Conservation (phyloP, 495 filamentous ascomycete genomes). For the Geoglossum glabrum region DNA sequence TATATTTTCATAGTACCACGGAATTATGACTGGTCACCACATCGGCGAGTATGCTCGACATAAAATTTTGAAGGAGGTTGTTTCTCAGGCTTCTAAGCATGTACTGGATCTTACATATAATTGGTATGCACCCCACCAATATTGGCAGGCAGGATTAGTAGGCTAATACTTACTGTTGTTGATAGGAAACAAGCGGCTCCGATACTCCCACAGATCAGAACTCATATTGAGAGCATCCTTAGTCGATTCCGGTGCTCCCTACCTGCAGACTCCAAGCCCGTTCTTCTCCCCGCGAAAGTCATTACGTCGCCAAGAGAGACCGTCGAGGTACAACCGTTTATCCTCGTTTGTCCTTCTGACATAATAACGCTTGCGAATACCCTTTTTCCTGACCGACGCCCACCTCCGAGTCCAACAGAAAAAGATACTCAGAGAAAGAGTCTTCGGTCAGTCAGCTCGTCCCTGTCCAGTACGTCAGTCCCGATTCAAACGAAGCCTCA, state of each 20-base stretch:
- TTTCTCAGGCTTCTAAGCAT: conserved; percentile 52
- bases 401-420: conserved; percentile 25
- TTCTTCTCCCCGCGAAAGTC: conserved; percentile 43
- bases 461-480: conserved; percentile 39
- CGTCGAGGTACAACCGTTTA: conserved; percentile 47
- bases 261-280: conserved; percentile 30
- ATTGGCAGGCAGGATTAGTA: neutral
- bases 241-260: conserved; percentile 37
- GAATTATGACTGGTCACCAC: conserved; percentile 76
- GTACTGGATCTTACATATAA: conserved; percentile 39
- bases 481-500: conserved; percentile 13
- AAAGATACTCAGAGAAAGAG: conserved; percentile 27
- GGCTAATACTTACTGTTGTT: conserved; percentile 6
- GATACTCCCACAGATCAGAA: conserved; percentile 43
- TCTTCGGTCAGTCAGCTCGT: conserved; percentile 43
- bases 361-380: conserved; percentile 48
- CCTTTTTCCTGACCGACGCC: conserved; percentile 44
- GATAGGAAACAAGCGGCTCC: conserved; percentile 37
- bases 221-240: conserved; percentile 60
- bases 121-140: conserved; percentile 16
- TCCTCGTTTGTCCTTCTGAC: conserved; percentile 56
- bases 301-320: conserved; percentile 52
- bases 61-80: conserved; percentile 70
- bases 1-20: conserved; percentile 36
- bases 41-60: conserved; percentile 78